A percentile compares a stretch with the other conserved stretches of the same genome.
Conservation (phyloP, 768 basidiomycete species). For the Naganishia onofrii region DNA sequence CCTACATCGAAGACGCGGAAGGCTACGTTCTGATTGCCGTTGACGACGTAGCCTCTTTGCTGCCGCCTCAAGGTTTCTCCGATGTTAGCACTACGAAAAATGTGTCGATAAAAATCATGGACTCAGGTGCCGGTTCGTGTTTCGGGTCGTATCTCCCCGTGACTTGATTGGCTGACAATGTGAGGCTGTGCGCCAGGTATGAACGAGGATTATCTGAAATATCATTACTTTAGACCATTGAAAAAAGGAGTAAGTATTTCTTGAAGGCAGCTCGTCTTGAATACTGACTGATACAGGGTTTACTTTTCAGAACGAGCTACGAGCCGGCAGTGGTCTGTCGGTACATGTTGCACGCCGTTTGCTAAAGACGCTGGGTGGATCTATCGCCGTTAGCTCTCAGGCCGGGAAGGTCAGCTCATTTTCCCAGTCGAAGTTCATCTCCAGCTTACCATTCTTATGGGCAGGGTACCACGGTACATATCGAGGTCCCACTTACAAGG, state of each 20-base stretch:
- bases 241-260: slow-evolving; percentile 17
- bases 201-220: slow-evolving; percentile 7
- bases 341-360: slow-evolving; percentile 47
- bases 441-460: not conserved
- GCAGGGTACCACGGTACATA: slow-evolving; percentile 36
- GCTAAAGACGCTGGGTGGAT: slow-evolving; percentile 45
- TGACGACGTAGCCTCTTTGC: slow-evolving; percentile 36
- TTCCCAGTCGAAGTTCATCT: not conserved
- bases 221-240: slow-evolving; percentile 20
- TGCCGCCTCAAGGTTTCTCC: slow-evolving; percentile 42
- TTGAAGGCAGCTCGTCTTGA: not conserved
- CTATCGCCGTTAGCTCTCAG: slow-evolving; percentile 45
- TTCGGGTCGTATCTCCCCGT: not conserved
- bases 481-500: slow-evolving; percentile 40
- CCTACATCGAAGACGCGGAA: slow-evolving; percentile 42
- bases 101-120: slow-evolving; percentile 44
- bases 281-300: slow-evolving; percentile 34
- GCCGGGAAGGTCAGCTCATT: slow-evolving; percentile 36
- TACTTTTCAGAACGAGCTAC: slow-evolving; percentile 42
- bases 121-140: slow-evolving; percentile 35
- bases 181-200: too few relatives aligned
- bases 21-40: slow-evolving; percentile 46
- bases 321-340: slow-evolving; percentile 40
- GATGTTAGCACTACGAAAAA: slow-evolving; percentile 37
- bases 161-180: too few relatives aligned